These are phyloP conservation scores for Triangularia verruculosa DNA, from an alignment of 2,329 filamentous ascomycete species.

Conservation along the genomic window DNA sequence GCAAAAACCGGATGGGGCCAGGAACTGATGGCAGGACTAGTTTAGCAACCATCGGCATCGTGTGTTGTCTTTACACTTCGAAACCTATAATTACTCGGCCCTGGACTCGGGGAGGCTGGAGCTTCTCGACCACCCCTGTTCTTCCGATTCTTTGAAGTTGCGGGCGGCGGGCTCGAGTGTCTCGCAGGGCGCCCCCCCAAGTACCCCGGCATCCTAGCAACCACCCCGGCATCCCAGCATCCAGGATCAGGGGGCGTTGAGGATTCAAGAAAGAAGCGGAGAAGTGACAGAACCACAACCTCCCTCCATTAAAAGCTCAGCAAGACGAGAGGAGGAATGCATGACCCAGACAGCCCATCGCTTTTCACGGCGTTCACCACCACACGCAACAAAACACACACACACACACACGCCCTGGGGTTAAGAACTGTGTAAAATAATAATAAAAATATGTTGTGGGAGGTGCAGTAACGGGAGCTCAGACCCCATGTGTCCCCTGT, in stretches of 20 bases:
- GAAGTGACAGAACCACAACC: conserved; percentile 1
- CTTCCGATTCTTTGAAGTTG: not conserved
- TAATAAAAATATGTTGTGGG: too few species aligned
- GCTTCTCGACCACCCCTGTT: not conserved
- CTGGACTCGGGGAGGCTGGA: not conserved
- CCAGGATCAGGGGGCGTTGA: conserved; percentile 10
- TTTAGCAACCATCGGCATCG: not conserved
- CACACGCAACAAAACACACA: too few species aligned
- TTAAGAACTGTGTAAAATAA: not conserved
- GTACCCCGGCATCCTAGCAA: not conserved
- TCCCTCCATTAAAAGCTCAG: not conserved
- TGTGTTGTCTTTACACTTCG: not conserved
- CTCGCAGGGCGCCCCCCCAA: conserved; percentile 13
- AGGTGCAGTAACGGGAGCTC: conserved; percentile 15
- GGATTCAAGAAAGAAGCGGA: conserved; percentile 1
- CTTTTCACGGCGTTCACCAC: not conserved
- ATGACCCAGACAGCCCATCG: conserved; percentile 6
- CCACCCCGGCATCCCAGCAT: not conserved
- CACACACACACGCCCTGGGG: not conserved
- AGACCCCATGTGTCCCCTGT: conserved; percentile 22
- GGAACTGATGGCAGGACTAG: not conserved
- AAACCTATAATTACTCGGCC: not conserved
- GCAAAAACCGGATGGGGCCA: not conserved
- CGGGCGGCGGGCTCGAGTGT: conserved; percentile 12
- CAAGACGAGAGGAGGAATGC: not conserved